Base-by-base conservation (phyloP, 2,329 filamentous ascomycete species). In the Fusarium xyrophilum region DNA sequence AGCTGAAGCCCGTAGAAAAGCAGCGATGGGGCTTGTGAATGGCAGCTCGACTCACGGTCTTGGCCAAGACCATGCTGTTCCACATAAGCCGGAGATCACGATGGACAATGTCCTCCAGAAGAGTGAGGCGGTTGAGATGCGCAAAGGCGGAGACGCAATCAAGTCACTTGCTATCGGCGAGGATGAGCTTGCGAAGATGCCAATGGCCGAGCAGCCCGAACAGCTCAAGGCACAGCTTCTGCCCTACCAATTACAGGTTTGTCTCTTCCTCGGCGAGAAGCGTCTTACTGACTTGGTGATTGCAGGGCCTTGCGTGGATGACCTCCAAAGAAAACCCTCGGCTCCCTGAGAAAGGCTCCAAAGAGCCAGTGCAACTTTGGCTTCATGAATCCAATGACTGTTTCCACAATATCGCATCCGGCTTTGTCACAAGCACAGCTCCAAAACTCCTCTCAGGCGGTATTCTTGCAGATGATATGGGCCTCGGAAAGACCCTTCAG, bases 401-500 rank as follows among this genome's bases (percentile, higher is more conserved):
- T 91, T 77, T 84, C 92, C 68, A 92, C 89, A 62, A 95, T 89
- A 63, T 79, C 17, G 78, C 76, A 8, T 79, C 79, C 0, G 89
- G 89, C 54, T 94, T 89, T 75, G 85, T 88, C 13, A 88, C 85
- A 12, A 77, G 76, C 1, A 77, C 76, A 5, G 78, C 84, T 3
- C 93, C 93, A 0, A 77, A 81, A 2, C 83, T 97, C 25, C 88
- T 92, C 10, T 92, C 88, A 51, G 93, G 93, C 21, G 93, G 93
- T 33, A 93, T 97, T 51, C 84, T 97, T 12, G 93, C 78, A 15
- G 93, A 97, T 76, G 93, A 97, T 73, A 97, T 97, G 94, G 93
- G 93, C 6, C 80, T 97, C 8, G 93, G 93, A 27, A 97, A 97
- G 81, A 97, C 93, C 1, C 84, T 97, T 12, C 91, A 97, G 76